phyloP scores from a whole-genome alignment of 73 alveolate genomes.

The Blepharisma stoltei region DNA sequence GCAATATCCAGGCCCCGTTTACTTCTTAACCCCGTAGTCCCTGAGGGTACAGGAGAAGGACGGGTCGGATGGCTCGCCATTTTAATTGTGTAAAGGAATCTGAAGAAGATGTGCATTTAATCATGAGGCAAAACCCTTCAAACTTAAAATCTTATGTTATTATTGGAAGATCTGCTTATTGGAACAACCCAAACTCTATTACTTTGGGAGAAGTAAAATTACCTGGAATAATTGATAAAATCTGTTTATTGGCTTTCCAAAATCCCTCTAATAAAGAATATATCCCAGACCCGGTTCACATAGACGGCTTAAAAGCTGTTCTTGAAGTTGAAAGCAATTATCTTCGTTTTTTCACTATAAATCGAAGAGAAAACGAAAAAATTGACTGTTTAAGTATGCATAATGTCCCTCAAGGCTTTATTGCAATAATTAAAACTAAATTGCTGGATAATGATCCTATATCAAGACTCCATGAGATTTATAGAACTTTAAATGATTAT shows the following conservation, averaged over 20 bases:
- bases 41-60: no score
- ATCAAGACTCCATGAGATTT: not conserved
- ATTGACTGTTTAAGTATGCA: not conserved
- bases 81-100: no score
- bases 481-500: not conserved
- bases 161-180: not conserved
- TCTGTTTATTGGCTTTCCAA: not conserved
- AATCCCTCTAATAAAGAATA: not conserved
- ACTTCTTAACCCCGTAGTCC: no score
- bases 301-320: slow-evolving; percentile 16
- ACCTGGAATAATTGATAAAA: slow-evolving; percentile 3
- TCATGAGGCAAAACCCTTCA: slow-evolving; percentile 4
- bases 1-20: no score
- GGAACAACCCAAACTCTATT: not conserved
- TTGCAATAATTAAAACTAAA: not conserved
- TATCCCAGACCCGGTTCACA: not conserved
- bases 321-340: not conserved
- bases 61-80: no score
- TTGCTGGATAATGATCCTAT: not conserved
- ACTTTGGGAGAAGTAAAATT: not conserved
- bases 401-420: slow-evolving; percentile 19
- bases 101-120: slow-evolving; percentile 13
- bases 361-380: not conserved
- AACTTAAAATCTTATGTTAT: not conserved
- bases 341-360: not conserved